Base-by-base conservation (phyloP, 805 yeast species). In the Sungouiozyma ichnusensis region DNA sequence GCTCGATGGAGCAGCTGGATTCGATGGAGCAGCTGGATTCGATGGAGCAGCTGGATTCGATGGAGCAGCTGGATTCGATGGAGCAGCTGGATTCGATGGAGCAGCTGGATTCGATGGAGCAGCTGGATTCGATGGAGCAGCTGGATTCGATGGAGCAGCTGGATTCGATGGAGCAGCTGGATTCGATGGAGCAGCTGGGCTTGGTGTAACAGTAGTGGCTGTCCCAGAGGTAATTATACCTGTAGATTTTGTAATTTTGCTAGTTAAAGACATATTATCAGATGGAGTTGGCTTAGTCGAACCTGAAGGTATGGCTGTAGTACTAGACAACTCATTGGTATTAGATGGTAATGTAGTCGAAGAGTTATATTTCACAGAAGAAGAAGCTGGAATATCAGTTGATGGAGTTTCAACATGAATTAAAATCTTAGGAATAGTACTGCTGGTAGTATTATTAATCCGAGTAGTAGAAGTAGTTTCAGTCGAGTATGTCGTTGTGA, bases 401-500 rank as follows among this genome's bases (percentile, higher is more conserved):
- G 15, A 24, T 24, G 40, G 41, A 20, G 48, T 47, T 24, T 42
- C 39, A 14, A 40, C 43, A 18, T 40, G 38, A 36, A 33, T 34
- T 16, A 38, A 39, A 13, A 35, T 35, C 27, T 32, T 40, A 3
- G 42, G 36, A 11, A 46, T 43, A 5, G 41, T 8, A 7, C 16
- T 24, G 16, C 35, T 36, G 15, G 35, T 40, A 20, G 40, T 36
- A 5, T 6, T 24, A 11, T 24, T 24, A 24, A 6, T 48, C 48
- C 11, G 36, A 33, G 37, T 15, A 15, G 36, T 36, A 17, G 32
- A 18, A 5, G 46, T 41, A 18, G 39, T 19, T 13, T 43, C 48
- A 15, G 48, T 48, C 7, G 48, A 37, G 38, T 45, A 48, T 3
- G 52, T 48, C 15, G 48, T 24, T 7, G 49, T 43, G 29, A n/a